These are phyloP conservation scores for Nitzschia sp. DNA, from an alignment of 108 stramenopile genomes.

Conservation along the genomic window DNA sequence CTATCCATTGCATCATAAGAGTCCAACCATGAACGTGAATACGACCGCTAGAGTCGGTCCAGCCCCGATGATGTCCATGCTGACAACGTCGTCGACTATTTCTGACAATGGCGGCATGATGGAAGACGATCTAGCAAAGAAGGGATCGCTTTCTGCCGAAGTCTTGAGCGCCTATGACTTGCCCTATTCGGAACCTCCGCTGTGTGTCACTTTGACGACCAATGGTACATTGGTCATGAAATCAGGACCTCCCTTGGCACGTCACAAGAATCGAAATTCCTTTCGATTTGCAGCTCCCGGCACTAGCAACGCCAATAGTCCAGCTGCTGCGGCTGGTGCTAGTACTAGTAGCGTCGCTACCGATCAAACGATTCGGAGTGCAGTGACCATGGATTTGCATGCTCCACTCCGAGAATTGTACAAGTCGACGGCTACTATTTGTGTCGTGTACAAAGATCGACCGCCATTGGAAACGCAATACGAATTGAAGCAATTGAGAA, in stretches of 20 bases:
- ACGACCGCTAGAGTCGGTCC: no score
- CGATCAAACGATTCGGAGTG: background rate
- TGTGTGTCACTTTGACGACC: slow-evolving; percentile 44
- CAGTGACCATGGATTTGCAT: background rate
- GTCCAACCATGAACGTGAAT: no score
- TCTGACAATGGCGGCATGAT: no score
- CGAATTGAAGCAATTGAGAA: slow-evolving; percentile 39
- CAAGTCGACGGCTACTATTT: slow-evolving; percentile 42
- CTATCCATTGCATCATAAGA: no score
- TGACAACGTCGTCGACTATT: no score
- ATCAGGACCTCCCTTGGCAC: slow-evolving; percentile 76
- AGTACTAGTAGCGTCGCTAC: slow-evolving; percentile 1
- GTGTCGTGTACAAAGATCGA: slow-evolving; percentile 39
- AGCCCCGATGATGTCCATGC: no score
- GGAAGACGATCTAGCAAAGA: no score
- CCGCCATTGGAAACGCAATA: slow-evolving; percentile 39
- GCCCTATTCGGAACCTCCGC: slow-evolving; percentile 54
- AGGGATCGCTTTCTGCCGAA: background rate
- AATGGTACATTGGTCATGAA: slow-evolving; percentile 19
- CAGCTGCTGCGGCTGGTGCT: background rate
- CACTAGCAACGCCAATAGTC: background rate
- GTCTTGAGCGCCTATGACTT: slow-evolving; percentile 77
- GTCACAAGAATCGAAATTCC: slow-evolving; percentile 74
- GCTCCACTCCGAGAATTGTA: slow-evolving; percentile 57
- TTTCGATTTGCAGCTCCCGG: slow-evolving; percentile 56